phyloP scores from a whole-genome alignment of 2,329 filamentous ascomycete genomes.

The Lachnellula hyalina region DNA sequence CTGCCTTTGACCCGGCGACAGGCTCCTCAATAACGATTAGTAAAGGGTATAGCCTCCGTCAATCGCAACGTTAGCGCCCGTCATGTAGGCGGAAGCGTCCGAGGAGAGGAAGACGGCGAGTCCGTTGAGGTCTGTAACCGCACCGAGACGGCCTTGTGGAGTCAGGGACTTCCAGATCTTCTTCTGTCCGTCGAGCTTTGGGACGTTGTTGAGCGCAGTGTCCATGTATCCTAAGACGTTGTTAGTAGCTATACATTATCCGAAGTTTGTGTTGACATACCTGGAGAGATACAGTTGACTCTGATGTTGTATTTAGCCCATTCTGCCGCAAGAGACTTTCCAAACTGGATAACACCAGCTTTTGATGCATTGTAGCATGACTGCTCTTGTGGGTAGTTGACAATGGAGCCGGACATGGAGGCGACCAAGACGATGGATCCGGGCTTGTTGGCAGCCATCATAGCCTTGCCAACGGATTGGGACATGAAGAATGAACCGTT shows the following conservation, averaged over 20 bases:
- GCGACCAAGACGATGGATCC: constrained; percentile 72
- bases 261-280: constrained; percentile 1
- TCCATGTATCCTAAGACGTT: constrained; percentile 68
- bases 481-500: constrained; percentile 74
- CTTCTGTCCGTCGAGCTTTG: constrained; percentile 74
- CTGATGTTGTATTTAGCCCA: constrained; percentile 78
- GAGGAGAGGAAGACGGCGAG: constrained; percentile 71
- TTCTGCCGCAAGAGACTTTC: constrained; percentile 76
- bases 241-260: not conserved
- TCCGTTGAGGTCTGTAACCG: constrained; percentile 71
- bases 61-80: constrained; percentile 56
- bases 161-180: constrained; percentile 73
- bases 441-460: constrained; percentile 67
- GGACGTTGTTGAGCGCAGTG: constrained; percentile 73
- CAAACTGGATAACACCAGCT: constrained; percentile 72
- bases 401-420: constrained; percentile 76
- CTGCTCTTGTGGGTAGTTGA: constrained; percentile 84
- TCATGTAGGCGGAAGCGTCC: constrained; percentile 71
- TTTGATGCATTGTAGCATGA: constrained; percentile 81
- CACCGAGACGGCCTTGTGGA: constrained; percentile 67
- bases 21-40: constrained; percentile 22
- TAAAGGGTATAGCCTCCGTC: constrained; percentile 32
- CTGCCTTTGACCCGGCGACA: not conserved
- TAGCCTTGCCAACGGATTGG: constrained; percentile 64
- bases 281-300: constrained; percentile 79